Percentiles rank a stretch among this genome's conserved stretches.
phyloP scores from a whole-genome alignment of 2,329 filamentous ascomycete genomes.

The Colletotrichum gigasporum region DNA sequence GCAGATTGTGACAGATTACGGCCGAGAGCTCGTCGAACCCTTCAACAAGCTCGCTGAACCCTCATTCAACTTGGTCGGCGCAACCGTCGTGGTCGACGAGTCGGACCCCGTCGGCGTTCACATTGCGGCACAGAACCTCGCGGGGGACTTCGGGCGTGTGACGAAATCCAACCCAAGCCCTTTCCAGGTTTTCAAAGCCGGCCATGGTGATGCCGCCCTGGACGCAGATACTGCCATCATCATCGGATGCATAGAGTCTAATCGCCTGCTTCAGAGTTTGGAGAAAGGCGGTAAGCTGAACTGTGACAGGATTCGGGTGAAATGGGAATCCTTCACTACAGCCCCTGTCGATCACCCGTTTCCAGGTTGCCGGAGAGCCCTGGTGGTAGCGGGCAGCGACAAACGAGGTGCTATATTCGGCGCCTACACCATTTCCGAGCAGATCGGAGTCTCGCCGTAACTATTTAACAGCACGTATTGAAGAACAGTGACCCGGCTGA shows the following conservation, averaged over 20 bases:
- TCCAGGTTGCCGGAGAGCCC: slow-evolving; percentile 55
- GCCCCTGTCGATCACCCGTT: slow-evolving; percentile 55
- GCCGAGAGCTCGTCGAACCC: neutral
- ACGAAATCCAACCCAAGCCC: slow-evolving; percentile 22
- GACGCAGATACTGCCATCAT: neutral
- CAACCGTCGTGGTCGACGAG: slow-evolving; percentile 41
- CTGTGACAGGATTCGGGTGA: slow-evolving; percentile 56
- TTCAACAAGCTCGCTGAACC: neutral
- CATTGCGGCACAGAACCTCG: slow-evolving; percentile 44
- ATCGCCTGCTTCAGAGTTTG: slow-evolving; percentile 56
- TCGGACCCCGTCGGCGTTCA: slow-evolving; percentile 43
- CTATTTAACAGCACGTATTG: slow-evolving; percentile 1
- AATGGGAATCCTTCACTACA: slow-evolving; percentile 65
- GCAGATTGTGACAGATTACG: slow-evolving; percentile 37
- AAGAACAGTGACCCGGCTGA: neutral
- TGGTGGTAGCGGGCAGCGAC: slow-evolving; percentile 67
- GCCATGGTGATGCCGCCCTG: neutral
- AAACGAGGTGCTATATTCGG: slow-evolving; percentile 68
- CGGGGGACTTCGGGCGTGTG: slow-evolving; percentile 39
- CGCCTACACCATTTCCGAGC: slow-evolving; percentile 67
- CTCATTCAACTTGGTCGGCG: slow-evolving; percentile 40
- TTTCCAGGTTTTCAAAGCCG: neutral
- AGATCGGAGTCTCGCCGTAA: slow-evolving; percentile 68
- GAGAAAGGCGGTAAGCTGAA: slow-evolving; percentile 54
- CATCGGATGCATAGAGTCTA: slow-evolving; percentile 43